These are phyloP conservation scores for Malassezia sympodialis DNA, from an alignment of 1,284 basidiomycete species.

Conservation along the genomic window DNA sequence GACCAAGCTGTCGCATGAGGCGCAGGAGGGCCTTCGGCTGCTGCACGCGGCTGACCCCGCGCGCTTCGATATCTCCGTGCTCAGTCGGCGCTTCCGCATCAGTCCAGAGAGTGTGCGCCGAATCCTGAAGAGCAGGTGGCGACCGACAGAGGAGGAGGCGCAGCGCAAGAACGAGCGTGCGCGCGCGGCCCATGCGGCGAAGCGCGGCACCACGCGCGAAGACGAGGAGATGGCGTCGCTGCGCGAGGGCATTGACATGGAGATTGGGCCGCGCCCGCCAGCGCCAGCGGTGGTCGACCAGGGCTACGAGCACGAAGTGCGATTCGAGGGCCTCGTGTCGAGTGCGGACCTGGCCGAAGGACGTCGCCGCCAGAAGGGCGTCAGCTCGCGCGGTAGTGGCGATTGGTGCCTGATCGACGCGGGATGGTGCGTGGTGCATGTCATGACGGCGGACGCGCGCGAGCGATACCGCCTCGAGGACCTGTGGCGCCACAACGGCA, in stretches of 20 bases:
- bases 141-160: conserved; percentile 2
- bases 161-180: conserved; percentile 16
- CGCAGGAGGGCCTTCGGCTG: conserved; percentile 38
- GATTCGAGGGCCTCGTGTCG: conserved; percentile 38
- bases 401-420: conserved; percentile 47
- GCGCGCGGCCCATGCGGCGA: background rate
- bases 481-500: conserved; percentile 27
- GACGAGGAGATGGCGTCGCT: conserved; percentile 11
- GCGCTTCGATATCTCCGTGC: conserved; percentile 23
- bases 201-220: background rate
- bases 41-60: conserved; percentile 37
- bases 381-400: conserved; percentile 34
- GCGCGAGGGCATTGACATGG: conserved; percentile 3
- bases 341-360: conserved; percentile 22
- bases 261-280: background rate
- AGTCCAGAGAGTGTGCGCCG: conserved; percentile 35
- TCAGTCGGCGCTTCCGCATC: conserved; percentile 34
- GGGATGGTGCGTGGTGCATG: conserved; percentile 47
- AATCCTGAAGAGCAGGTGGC: conserved; percentile 26
- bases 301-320: conserved; percentile 21
- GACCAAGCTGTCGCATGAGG: conserved; percentile 40
- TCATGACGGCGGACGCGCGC: conserved; percentile 39
- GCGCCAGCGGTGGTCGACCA: background rate
- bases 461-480: conserved; percentile 39
- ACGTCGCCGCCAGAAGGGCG: conserved; percentile 19